phyloP scores from a whole-genome alignment of 192 early-diverging fungal genomes.

The Haplosporangium gracile region DNA sequence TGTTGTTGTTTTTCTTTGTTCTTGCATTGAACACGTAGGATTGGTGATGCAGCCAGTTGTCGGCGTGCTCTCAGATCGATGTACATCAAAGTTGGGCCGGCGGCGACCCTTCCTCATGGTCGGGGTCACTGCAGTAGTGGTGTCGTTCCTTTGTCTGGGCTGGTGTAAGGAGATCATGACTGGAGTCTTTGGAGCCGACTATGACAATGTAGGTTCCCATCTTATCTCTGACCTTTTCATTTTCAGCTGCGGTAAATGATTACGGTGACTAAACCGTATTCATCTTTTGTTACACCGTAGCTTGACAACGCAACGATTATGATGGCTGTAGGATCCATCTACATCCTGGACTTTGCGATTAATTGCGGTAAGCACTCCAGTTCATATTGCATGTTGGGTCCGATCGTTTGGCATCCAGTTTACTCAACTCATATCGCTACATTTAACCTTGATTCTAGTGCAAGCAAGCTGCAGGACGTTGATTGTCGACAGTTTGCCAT shows the following conservation, averaged over 20 bases:
- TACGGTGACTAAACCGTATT: not conserved
- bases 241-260: not conserved
- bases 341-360: constrained; percentile 93
- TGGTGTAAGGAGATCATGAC: constrained; percentile 83
- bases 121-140: constrained; percentile 74
- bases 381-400: not conserved
- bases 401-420: not conserved
- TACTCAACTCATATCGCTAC: not conserved
- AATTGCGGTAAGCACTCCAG: constrained; percentile 71
- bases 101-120: constrained; percentile 89
- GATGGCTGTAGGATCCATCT: constrained; percentile 86
- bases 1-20: not conserved
- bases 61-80: constrained; percentile 86
- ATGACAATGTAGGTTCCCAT: constrained; percentile 42
- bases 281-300: constrained; percentile 4
- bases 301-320: constrained; percentile 60
- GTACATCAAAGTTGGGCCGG: constrained; percentile 78
- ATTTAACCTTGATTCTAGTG: constrained; percentile 57
- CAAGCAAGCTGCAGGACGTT: constrained; percentile 89
- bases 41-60: constrained; percentile 86
- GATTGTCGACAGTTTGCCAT: constrained; percentile 86
- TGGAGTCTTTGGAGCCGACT: constrained; percentile 41
- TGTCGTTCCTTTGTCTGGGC: constrained; percentile 78
- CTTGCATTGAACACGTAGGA: constrained; percentile 43
- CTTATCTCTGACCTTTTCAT: constrained; percentile 29